Percentiles rank a stretch among this genome's conserved stretches.
Evolutionary conservation across 805 yeast species (phyloP).

Genomic region (Suhomyces sp.): DNA sequence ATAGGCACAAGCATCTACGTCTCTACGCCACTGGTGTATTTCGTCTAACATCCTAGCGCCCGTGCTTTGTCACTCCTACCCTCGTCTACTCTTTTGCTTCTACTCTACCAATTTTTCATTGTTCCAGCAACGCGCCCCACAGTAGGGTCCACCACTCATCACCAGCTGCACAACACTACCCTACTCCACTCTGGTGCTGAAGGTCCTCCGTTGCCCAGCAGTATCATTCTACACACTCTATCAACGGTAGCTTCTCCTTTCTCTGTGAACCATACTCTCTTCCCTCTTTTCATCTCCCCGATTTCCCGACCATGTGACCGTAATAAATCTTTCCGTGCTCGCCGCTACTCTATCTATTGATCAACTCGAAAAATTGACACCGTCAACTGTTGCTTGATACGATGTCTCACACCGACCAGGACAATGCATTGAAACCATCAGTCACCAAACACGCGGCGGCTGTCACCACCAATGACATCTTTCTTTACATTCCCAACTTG

Average conservation of each 20-base stretch:
- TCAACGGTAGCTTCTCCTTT: too few relatives aligned
- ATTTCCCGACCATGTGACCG: background rate
- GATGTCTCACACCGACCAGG: constrained; percentile 16
- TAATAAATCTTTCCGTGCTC: background rate
- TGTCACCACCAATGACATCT: constrained; percentile 51
- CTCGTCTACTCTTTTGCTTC: too few relatives aligned
- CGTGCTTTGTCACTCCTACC: too few relatives aligned
- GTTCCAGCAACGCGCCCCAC: background rate
- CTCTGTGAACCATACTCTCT: background rate
- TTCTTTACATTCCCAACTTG: constrained; percentile 82
- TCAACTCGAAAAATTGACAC: constrained; percentile 38
- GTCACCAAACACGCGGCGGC: background rate
- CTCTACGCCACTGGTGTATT: background rate
- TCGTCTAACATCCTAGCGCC: background rate
- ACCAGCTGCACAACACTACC: background rate
- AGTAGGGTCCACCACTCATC: background rate
- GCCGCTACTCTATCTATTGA: background rate
- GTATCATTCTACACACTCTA: background rate
- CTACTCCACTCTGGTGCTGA: background rate
- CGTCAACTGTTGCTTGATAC: constrained; percentile 37
- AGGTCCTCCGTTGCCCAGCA: background rate
- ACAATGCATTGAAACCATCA: background rate
- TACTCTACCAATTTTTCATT: too few relatives aligned
- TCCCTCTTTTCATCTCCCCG: background rate
- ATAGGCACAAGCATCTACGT: background rate